phyloP scores from a whole-genome alignment of 176 grass and related monocot species.

The Aegilops tauschii region DNA sequence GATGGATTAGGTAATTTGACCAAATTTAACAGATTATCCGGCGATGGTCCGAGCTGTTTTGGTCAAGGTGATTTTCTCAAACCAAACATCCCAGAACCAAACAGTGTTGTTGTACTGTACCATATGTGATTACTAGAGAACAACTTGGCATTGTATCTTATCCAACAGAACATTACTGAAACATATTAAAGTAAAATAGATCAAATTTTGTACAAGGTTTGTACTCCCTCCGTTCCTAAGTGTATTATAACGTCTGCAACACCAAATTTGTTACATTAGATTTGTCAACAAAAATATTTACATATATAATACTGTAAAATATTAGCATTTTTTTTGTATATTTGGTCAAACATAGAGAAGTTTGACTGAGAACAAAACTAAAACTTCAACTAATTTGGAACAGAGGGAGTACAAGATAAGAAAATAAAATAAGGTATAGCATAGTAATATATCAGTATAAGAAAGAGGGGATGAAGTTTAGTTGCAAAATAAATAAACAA shows the following conservation, averaged over 20 bases:
- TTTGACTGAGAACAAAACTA: no score
- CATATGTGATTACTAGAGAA: background rate
- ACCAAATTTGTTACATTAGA: no score
- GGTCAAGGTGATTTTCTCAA: background rate
- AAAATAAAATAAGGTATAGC: background rate
- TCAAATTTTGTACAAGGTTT: no score
- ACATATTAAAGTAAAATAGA: background rate
- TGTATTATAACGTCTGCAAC: no score
- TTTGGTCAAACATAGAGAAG: no score
- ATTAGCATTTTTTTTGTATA: no score
- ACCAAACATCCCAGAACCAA: constrained; percentile 1
- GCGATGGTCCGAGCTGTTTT: background rate
- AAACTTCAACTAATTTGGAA: no score
- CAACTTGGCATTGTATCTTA: background rate
- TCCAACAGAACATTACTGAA: background rate
- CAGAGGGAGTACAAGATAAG: background rate
- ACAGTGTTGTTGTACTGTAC: constrained; percentile 2
- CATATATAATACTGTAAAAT: no score
- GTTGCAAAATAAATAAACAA: background rate
- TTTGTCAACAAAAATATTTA: no score
- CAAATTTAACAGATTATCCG: background rate
- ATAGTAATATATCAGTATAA: background rate
- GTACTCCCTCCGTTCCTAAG: no score
- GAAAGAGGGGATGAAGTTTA: background rate
- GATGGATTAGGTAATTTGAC: background rate